Evolutionary conservation across 2,329 filamentous ascomycete genomes (phyloP), one percentile per base, ranked within the genome.

Genomic region (Sordariomycetes sp.): DNA sequence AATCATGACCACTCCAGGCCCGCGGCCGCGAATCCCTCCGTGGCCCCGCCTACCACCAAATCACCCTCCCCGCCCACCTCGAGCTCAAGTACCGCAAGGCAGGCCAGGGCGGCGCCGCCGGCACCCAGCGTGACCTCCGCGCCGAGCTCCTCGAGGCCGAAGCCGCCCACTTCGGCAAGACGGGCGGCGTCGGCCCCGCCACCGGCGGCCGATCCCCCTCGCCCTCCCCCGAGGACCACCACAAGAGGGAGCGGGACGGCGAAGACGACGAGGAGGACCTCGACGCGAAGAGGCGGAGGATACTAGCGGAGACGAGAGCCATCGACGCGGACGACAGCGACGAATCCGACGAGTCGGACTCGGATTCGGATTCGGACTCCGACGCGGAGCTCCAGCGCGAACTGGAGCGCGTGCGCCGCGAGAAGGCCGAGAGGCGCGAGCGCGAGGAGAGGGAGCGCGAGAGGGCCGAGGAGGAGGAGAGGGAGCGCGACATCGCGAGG

Each of bases 1-100:
- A 14, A 54, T 50, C 53, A 25, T 68, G 71, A 66, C 73, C 61
- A 48, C 24, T 62, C 53, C 62, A 91, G 88, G 92, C 93, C 50
- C 85, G 87, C 70, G 94, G 94, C 70, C 97, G 97, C 79, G 94
- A 99, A 74, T 90, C 92, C 67, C 87, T 91, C 60, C 88, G 91
- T 67, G 94, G 94, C 54, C 89, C 90, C 55, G 93, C 91, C 65
- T 97, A 97, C 77, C 94, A 99, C 71, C 93, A 97, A 74, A 88
- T 94, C 66, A 87, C 97, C 18, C 86, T 97, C 16, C 93, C 94
- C 37, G 94, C 94, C 35, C 88, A 99, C 72, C 97, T 90, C 14
- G 86, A 90, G 63, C 86, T 99, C 69, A 99, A 99, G 76, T 88
- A 87, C 69, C 84, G 90, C 77, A 86, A 81, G 53, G 77, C 88